Percentiles rank a stretch among this genome's conserved stretches.
These are phyloP conservation scores for Kodamaea jinghongensis DNA, from an alignment of 805 yeast genomes.

Conservation along the genomic window DNA sequence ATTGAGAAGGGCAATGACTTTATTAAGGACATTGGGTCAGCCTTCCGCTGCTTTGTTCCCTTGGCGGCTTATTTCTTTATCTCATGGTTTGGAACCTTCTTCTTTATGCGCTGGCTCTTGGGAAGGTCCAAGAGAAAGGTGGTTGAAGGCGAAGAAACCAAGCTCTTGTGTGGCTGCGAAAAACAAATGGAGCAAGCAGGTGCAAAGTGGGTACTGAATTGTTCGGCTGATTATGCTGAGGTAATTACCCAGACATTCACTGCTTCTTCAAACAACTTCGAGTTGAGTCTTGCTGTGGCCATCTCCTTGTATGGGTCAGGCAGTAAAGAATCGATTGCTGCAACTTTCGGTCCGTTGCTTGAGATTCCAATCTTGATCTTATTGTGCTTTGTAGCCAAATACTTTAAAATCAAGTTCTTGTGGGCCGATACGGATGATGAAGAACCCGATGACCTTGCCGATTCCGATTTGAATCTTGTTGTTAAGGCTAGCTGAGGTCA, in stretches of 20 bases:
- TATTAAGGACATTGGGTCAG: conserved; percentile 46
- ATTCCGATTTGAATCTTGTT: too few species aligned
- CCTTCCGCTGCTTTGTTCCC: conserved; percentile 50
- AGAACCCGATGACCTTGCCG: too few species aligned
- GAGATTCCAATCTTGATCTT: conserved; percentile 53
- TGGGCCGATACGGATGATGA: conserved; percentile 23
- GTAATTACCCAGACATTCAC: conserved; percentile 53
- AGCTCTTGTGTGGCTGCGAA: conserved; percentile 20
- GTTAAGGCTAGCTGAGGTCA: too few species aligned
- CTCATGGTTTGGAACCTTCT: conserved; percentile 46
- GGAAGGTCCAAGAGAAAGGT: neutral
- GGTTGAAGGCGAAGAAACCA: conserved; percentile 14
- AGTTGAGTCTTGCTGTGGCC: conserved; percentile 53
- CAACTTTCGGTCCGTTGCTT: conserved; percentile 58
- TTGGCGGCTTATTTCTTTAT: conserved; percentile 46
- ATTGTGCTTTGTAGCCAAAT: conserved; percentile 36
- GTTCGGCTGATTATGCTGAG: conserved; percentile 40
- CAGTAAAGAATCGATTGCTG: conserved; percentile 53
- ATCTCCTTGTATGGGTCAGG: conserved; percentile 51
- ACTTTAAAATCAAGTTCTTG: conserved; percentile 24
- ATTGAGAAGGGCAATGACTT: conserved; percentile 49
- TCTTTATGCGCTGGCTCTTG: conserved; percentile 28
- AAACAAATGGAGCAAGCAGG: too few species aligned
- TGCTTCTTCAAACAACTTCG: conserved; percentile 59
- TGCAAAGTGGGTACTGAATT: conserved; percentile 22